A percentile compares a stretch with the other conserved stretches of the same genome.
These are phyloP conservation scores for Calcarisporium arbuscula DNA, from an alignment of 2,329 filamentous ascomycete genomes.

Conservation along the genomic window DNA sequence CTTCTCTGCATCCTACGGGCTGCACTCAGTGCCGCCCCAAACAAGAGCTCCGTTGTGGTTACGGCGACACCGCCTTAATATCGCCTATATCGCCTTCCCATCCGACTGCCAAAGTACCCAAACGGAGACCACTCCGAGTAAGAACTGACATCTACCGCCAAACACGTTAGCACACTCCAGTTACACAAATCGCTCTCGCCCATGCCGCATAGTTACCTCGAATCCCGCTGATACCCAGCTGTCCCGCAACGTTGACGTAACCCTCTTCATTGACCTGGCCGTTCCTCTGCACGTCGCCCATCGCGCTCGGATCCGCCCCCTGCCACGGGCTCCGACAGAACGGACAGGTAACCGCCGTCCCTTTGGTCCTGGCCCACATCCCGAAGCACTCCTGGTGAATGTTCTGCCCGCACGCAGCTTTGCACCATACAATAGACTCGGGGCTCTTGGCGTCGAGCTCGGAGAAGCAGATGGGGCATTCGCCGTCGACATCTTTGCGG, in stretches of 20 bases:
- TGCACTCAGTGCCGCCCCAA: too few relatives aligned
- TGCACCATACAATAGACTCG: constrained; percentile 43
- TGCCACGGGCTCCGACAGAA: constrained; percentile 55
- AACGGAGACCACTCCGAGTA: constrained; percentile 12
- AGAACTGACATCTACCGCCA: constrained; percentile 6
- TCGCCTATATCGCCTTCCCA: too few relatives aligned
- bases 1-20: too few relatives aligned
- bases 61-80: too few relatives aligned
- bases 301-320: constrained; percentile 29
- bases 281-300: constrained; percentile 37
- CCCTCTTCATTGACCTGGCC: constrained; percentile 41
- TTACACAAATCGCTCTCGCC: too few relatives aligned
- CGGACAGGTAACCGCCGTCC: constrained; percentile 47
- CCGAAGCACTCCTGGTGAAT: constrained; percentile 48
- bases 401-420: constrained; percentile 47
- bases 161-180: too few relatives aligned
- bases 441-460: constrained; percentile 30
- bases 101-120: too few relatives aligned
- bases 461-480: constrained; percentile 53
- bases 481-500: constrained; percentile 44
- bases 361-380: constrained; percentile 45
- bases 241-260: constrained; percentile 55
- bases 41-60: too few relatives aligned
- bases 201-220: too few relatives aligned
- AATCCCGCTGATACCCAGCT: constrained; percentile 49